Conservation (phyloP, 768 basidiomycete species). For the Guyanaporus albipodus region DNA sequence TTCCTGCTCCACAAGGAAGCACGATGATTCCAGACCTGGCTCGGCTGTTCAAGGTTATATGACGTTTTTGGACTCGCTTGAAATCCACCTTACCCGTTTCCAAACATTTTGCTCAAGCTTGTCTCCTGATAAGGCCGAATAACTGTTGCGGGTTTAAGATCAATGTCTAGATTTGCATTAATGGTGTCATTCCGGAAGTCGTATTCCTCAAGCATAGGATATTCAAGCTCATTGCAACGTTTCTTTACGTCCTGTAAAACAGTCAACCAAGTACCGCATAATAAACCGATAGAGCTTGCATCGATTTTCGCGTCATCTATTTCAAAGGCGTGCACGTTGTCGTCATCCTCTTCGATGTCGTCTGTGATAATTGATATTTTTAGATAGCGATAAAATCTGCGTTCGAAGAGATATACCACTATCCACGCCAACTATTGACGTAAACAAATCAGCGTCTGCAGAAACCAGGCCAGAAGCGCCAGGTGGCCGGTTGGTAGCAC, state of each 20-base stretch:
- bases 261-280: slow-evolving; percentile 5
- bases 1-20: slow-evolving; percentile 96
- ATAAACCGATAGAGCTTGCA: slow-evolving; percentile 39
- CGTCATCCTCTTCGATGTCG: slow-evolving; percentile 97
- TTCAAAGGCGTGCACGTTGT: slow-evolving; percentile 95
- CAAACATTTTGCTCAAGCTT: slow-evolving; percentile 98
- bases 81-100: slow-evolving; percentile 71
- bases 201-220: slow-evolving; percentile 98
- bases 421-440: slow-evolving; percentile 94
- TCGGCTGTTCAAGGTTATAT: slow-evolving; percentile 51
- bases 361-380: slow-evolving; percentile 48
- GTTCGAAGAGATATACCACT: slow-evolving; percentile 48
- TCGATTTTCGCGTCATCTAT: slow-evolving; percentile 94
- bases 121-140: slow-evolving; percentile 99
- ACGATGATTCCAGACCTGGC: slow-evolving; percentile 98
- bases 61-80: neutral
- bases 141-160: slow-evolving; percentile 95
- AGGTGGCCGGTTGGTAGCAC: slow-evolving; percentile 31
- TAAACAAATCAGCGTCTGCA: slow-evolving; percentile 79
- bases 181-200: slow-evolving; percentile 97
- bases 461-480: slow-evolving; percentile 27
- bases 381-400: neutral
- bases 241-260: slow-evolving; percentile 81
- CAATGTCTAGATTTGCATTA: slow-evolving; percentile 96
- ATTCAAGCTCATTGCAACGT: slow-evolving; percentile 93